phyloP scores from a whole-genome alignment of 768 basidiomycete species.

The Lyophyllum shimeji region DNA sequence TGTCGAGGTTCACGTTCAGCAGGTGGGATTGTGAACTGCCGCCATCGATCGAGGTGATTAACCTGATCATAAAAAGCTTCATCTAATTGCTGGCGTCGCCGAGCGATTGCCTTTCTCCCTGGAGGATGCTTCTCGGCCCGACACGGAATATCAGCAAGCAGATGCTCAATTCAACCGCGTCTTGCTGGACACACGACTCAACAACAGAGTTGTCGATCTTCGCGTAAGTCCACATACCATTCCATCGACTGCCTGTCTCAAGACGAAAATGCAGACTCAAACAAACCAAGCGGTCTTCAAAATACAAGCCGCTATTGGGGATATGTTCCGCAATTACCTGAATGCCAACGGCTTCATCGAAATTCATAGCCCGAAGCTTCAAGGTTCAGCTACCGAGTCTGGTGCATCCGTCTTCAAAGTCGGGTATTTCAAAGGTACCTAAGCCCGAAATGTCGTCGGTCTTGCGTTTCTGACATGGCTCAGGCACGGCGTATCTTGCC shows the following conservation, averaged over 20 bases:
- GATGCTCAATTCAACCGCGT: conserved; percentile 76
- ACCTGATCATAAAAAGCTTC: conserved; percentile 58
- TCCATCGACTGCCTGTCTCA: background rate
- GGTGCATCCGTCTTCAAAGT: conserved; percentile 99
- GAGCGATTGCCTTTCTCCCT: conserved; percentile 83
- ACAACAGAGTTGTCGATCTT: conserved; percentile 92
- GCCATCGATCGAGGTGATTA: conserved; percentile 2
- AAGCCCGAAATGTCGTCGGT: background rate
- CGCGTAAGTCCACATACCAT: conserved; percentile 56
- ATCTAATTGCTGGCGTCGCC: conserved; percentile 81
- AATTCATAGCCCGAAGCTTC: conserved; percentile 97
- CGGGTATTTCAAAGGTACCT: conserved; percentile 88
- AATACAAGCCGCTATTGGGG: conserved; percentile 85
- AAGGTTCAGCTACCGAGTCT: conserved; percentile 95
- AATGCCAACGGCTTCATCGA: conserved; percentile 78
- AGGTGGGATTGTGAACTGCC: conserved; percentile 45
- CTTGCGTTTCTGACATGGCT: conserved; percentile 2
- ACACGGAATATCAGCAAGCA: conserved; percentile 60
- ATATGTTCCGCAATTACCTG: conserved; percentile 84
- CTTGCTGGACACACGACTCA: conserved; percentile 89
- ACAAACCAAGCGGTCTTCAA: conserved; percentile 97
- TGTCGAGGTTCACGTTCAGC: conserved; percentile 81
- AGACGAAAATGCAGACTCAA: conserved; percentile 58
- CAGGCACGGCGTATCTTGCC: conserved; percentile 89
- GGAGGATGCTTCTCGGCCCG: conserved; percentile 88